Percentiles rank a stretch among this genome's conserved stretches.
These are phyloP conservation scores for bread wheat (Triticum aestivum) DNA, from an alignment of 176 grass and related monocot species.

Conservation along the genomic window DNA sequence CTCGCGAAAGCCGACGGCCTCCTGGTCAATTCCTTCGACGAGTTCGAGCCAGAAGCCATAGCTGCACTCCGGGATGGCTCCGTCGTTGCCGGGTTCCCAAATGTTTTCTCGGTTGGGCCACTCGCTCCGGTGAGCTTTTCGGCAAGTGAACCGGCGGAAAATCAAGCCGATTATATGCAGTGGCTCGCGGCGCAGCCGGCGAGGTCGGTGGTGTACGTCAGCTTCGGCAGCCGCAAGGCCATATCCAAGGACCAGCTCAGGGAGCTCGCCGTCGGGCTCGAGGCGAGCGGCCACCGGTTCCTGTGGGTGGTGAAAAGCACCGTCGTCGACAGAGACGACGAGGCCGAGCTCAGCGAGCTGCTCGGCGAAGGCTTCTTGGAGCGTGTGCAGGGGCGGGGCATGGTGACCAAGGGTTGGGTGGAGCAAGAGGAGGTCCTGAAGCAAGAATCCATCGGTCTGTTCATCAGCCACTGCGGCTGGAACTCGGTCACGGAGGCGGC, in stretches of 20 bases:
- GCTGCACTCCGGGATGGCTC: slow-evolving; percentile 27
- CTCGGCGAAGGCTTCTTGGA: slow-evolving; percentile 48
- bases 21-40: slow-evolving; percentile 54
- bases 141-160: neutral
- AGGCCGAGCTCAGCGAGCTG: slow-evolving; percentile 29
- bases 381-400: slow-evolving; percentile 34
- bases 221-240: slow-evolving; percentile 70
- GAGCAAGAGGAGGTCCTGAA: slow-evolving; percentile 60
- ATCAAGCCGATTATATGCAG: neutral
- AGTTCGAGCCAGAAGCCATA: slow-evolving; percentile 46
- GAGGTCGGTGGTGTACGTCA: slow-evolving; percentile 70
- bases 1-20: slow-evolving; percentile 32
- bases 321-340: slow-evolving; percentile 50
- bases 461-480: slow-evolving; percentile 82
- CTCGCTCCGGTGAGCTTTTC: neutral
- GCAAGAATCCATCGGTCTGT: slow-evolving; percentile 50
- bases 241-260: slow-evolving; percentile 42
- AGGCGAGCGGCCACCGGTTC: slow-evolving; percentile 58
- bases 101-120: slow-evolving; percentile 47
- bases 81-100: slow-evolving; percentile 30
- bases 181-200: slow-evolving; percentile 65
- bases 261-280: slow-evolving; percentile 59
- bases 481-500: slow-evolving; percentile 76
- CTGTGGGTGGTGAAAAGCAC: slow-evolving; percentile 73
- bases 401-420: slow-evolving; percentile 72